Percentiles rank a stretch among this genome's conserved stretches.
phyloP scores from a whole-genome alignment of 2,329 filamentous ascomycete genomes.

The Periglandula ipomoeae region DNA sequence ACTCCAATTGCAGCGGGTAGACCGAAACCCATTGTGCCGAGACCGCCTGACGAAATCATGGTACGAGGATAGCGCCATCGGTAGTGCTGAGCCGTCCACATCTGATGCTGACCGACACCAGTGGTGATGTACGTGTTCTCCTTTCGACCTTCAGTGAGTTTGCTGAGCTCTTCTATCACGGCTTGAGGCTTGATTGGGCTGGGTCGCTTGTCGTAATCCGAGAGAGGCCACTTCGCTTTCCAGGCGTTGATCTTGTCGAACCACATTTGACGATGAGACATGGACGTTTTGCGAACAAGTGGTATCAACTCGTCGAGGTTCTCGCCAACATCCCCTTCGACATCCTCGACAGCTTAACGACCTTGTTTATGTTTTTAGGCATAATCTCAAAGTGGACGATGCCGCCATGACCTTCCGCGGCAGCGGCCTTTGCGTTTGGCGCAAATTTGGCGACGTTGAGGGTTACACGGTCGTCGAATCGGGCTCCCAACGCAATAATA shows the following conservation, averaged over 20 bases:
- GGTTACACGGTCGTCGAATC: conserved; percentile 95
- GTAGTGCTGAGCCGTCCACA: conserved; percentile 98
- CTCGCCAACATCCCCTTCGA: conserved; percentile 81
- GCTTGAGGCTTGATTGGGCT: conserved; percentile 91
- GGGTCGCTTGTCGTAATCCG: conserved; percentile 60
- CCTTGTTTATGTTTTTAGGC: conserved; percentile 99
- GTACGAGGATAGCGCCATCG: conserved; percentile 84
- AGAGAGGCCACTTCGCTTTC: conserved; percentile 86
- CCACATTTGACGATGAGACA: conserved; percentile 68
- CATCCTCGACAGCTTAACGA: conserved; percentile 93
- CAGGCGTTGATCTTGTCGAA: conserved; percentile 81
- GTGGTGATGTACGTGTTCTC: conserved; percentile 81
- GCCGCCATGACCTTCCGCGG: conserved; percentile 75
- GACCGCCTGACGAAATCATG: conserved; percentile 92
- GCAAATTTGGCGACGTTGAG: conserved; percentile 76
- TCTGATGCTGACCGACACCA: conserved; percentile 94
- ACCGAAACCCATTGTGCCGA: conserved; percentile 83
- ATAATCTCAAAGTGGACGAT: conserved; percentile 98
- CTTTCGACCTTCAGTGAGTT: conserved; percentile 71
- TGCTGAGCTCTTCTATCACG: conserved; percentile 81
- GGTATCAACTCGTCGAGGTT: conserved; percentile 73
- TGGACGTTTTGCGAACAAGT: conserved; percentile 47
- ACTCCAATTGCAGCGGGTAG: conserved; percentile 91
- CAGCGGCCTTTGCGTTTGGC: conserved; percentile 76
- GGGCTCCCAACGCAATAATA: conserved; percentile 85